Conservation (phyloP, 768 basidiomycete species). For the Leucogyrophana mollusca region DNA sequence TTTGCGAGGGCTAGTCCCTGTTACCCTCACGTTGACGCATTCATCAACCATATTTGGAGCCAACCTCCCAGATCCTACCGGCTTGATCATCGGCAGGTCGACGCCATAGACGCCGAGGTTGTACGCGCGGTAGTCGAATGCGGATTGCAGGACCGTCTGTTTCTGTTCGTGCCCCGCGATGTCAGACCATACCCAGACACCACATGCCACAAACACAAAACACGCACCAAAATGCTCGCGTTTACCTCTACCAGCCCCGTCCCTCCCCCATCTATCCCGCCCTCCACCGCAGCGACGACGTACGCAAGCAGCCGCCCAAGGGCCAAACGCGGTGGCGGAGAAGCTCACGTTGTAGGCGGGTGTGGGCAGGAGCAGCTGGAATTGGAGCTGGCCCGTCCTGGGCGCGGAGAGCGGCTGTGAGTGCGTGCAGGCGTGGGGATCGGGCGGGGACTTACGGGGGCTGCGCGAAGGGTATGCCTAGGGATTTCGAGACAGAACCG, state of each 20-base stretch:
- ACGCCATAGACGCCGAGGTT: conserved; percentile 79
- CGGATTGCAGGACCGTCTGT: conserved; percentile 71
- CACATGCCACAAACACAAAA: no score
- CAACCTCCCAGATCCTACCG: no score
- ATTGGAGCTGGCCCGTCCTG: conserved; percentile 35
- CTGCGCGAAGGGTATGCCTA: conserved; percentile 42
- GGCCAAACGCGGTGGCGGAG: conserved; percentile 33
- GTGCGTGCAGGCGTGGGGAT: not conserved
- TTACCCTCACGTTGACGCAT: no score
- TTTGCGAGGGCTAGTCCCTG: no score
- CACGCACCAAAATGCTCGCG: no score
- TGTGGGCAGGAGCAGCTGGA: conserved; percentile 30
- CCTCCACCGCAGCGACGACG: no score
- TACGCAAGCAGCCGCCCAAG: no score
- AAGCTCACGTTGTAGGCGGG: conserved; percentile 29
- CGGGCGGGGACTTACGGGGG: conserved; percentile 31
- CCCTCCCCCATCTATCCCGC: no score
- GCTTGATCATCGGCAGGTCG: conserved; percentile 62
- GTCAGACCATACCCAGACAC: no score
- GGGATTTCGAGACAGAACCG: conserved; percentile 26
- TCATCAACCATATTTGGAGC: no score
- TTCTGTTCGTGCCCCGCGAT: not conserved
- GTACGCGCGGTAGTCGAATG: conserved; percentile 71
- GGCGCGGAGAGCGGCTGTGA: not conserved
- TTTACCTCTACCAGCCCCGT: no score